Evolutionary conservation across 2,329 filamentous ascomycete genomes (phyloP).

Genomic region (Neonectria punicea): DNA sequence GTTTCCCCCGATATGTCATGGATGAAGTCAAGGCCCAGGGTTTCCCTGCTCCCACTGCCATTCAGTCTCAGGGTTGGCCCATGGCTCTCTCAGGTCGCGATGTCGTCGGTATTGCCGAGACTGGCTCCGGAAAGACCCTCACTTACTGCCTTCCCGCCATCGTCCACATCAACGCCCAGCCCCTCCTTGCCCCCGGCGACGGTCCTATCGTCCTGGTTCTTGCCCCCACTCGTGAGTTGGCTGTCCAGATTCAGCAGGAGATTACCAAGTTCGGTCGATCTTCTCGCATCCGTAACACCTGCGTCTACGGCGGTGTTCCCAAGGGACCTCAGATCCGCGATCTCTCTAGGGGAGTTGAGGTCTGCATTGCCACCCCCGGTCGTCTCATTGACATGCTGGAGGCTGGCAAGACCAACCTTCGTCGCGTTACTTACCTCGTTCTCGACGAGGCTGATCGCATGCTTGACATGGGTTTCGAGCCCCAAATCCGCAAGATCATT

Average conservation of each 20-base stretch:
- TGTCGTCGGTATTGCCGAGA: constrained; percentile 98
- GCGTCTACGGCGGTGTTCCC: constrained; percentile 98
- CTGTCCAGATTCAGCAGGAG: constrained; percentile 98
- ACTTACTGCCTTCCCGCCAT: constrained; percentile 98
- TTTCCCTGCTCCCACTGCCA: constrained; percentile 91
- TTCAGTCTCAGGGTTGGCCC: constrained; percentile 98
- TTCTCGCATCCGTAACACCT: constrained; percentile 97
- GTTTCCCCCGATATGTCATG: constrained; percentile 97
- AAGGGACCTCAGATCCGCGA: constrained; percentile 98
- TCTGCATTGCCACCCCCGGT: constrained; percentile 97
- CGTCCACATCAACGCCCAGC: constrained; percentile 99
- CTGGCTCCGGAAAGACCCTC: constrained; percentile 97
- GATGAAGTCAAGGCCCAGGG: constrained; percentile 98
- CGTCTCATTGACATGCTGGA: constrained; percentile 99
- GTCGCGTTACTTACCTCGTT: constrained; percentile 96
- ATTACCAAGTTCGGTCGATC: constrained; percentile 99
- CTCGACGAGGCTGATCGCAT: constrained; percentile 99
- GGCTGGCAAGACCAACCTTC: constrained; percentile 96
- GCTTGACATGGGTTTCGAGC: constrained; percentile 99
- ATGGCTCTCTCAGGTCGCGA: constrained; percentile 99
- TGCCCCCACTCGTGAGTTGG: constrained; percentile 95
- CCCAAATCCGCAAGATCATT: constrained; percentile 99
- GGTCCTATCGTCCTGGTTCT: constrained; percentile 97
- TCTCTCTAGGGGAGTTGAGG: constrained; percentile 93
- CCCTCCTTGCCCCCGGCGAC: constrained; percentile 92